phyloP scores from a whole-genome alignment of 1,139 yeast species.

The Nakaseomyces sp. region DNA sequence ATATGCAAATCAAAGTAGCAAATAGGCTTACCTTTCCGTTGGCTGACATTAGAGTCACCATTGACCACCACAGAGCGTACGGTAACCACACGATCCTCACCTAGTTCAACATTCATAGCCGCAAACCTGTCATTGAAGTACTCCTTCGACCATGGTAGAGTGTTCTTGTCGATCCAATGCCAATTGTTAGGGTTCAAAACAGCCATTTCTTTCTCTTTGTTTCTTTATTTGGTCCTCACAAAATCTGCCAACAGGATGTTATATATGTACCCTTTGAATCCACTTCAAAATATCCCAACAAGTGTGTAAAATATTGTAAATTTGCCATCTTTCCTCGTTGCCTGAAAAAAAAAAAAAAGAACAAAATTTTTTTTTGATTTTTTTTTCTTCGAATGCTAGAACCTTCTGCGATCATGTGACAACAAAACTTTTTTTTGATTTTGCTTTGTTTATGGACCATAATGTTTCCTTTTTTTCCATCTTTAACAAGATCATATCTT shows the following conservation, averaged over 20 bases:
- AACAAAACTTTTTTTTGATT: no score
- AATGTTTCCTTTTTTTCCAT: no score
- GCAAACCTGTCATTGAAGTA: conserved; percentile 44
- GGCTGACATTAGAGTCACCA: conserved; percentile 77
- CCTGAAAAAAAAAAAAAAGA: background rate
- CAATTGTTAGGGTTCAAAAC: conserved; percentile 81
- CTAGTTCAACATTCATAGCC: conserved; percentile 34
- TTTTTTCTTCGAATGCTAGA: background rate
- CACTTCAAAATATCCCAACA: no score
- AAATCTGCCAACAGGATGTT: no score
- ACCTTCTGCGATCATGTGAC: conserved; percentile 1
- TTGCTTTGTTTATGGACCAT: no score
- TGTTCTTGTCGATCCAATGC: conserved; percentile 83
- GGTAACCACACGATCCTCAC: conserved; percentile 31
- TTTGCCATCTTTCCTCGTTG: background rate
- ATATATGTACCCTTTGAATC: no score
- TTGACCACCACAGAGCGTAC: conserved; percentile 38
- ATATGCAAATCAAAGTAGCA: conserved; percentile 63
- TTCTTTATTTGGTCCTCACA: background rate
- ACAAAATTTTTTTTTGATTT: background rate
- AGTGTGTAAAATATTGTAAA: no score
- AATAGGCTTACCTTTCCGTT: conserved; percentile 69
- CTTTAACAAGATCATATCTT: background rate
- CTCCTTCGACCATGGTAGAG: conserved; percentile 64
- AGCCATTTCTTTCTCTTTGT: conserved; percentile 39